Percentiles rank a stretch among this genome's conserved stretches.
Evolutionary conservation across 2,329 filamentous ascomycete genomes (phyloP).

Genomic region (Cladorrhinum sp.): DNA sequence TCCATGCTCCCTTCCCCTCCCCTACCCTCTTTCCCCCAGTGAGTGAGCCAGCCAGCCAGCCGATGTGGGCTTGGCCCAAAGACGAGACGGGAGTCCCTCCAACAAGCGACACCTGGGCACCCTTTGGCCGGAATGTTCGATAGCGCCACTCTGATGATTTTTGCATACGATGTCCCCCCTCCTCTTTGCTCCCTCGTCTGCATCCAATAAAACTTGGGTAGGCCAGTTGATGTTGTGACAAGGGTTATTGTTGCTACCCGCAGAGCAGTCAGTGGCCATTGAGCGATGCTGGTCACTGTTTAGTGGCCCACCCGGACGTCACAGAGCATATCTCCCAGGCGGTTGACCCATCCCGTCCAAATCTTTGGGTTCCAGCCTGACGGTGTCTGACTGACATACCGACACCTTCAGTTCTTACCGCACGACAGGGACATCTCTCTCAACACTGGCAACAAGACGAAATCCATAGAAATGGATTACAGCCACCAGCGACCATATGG

Average conservation of each 20-base stretch:
- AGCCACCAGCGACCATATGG: not conserved
- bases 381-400: not conserved
- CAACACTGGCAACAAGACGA: not conserved
- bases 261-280: too few species aligned
- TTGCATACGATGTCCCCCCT: not conserved
- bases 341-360: not conserved
- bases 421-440: not conserved
- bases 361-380: not conserved
- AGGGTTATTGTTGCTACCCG: too few species aligned
- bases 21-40: not conserved
- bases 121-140: not conserved
- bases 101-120: slow-evolving; percentile 1
- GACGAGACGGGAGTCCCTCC: not conserved
- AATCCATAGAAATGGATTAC: not conserved
- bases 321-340: too few species aligned
- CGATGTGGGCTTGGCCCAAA: not conserved
- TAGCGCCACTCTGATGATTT: not conserved
- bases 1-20: not conserved
- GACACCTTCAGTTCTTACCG: too few species aligned
- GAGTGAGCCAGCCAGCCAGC: not conserved
- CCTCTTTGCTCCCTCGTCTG: not conserved
- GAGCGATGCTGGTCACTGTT: not conserved
- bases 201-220: too few species aligned
- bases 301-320: too few species aligned
- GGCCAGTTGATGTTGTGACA: not conserved